Conservation (phyloP, 1,139 yeast species). For the Taiozyma onychis region DNA sequence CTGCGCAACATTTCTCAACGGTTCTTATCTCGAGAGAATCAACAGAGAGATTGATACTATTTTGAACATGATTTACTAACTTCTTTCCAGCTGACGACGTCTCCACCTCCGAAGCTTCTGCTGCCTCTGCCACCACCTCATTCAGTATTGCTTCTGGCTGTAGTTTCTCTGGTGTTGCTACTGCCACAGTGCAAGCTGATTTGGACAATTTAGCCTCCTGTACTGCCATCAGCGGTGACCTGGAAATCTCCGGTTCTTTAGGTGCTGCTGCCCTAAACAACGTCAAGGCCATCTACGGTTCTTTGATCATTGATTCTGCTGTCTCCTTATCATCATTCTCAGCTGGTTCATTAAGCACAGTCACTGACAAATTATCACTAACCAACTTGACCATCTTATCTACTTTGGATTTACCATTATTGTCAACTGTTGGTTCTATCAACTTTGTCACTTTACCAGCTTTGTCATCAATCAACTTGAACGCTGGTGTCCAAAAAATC, state of each 20-base stretch:
- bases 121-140: constrained; percentile 27
- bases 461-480: constrained; percentile 61
- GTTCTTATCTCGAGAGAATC: not conserved
- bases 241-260: constrained; percentile 59
- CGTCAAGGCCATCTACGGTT: constrained; percentile 71
- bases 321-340: constrained; percentile 54
- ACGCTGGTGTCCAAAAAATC: constrained; percentile 71
- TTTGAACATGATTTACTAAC: constrained; percentile 20
- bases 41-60: not conserved
- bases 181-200: constrained; percentile 75
- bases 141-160: constrained; percentile 32
- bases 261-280: constrained; percentile 53
- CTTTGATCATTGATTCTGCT: constrained; percentile 60
- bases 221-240: constrained; percentile 74
- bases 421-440: constrained; percentile 77
- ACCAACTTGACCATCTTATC: constrained; percentile 61
- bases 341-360: constrained; percentile 74
- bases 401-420: constrained; percentile 68
- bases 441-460: constrained; percentile 82
- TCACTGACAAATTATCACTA: constrained; percentile 64
- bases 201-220: constrained; percentile 71
- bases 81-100: constrained; percentile 4
- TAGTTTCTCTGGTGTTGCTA: constrained; percentile 40
- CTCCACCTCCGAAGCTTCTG: constrained; percentile 20
- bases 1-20: not conserved